phyloP scores from a whole-genome alignment of 2,329 filamentous ascomycete genomes.

The Fusarium goolgardi region DNA sequence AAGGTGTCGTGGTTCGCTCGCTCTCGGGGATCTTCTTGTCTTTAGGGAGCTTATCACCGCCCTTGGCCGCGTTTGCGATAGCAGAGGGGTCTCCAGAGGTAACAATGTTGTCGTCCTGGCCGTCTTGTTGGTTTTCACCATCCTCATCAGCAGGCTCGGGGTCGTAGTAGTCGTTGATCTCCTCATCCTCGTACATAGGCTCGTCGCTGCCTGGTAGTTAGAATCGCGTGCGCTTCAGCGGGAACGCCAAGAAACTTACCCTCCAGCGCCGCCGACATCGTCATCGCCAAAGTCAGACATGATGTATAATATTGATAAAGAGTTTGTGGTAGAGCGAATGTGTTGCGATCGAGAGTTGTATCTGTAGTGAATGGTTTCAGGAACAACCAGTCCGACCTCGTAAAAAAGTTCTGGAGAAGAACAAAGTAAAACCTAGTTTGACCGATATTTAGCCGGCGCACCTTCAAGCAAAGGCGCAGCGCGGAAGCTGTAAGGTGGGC shows the following conservation, averaged over 20 bases:
- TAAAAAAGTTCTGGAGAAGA: conserved; percentile 48
- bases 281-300: conserved; percentile 83
- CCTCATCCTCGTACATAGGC: conserved; percentile 78
- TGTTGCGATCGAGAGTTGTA: conserved; percentile 9
- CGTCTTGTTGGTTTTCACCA: conserved; percentile 63
- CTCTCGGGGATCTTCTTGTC: conserved; percentile 93
- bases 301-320: conserved; percentile 30
- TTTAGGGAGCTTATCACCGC: conserved; percentile 67
- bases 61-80: conserved; percentile 65
- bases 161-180: conserved; percentile 68
- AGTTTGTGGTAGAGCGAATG: conserved; percentile 1
- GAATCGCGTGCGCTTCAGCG: conserved; percentile 24
- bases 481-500: conserved; percentile 12
- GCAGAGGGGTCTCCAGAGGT: conserved; percentile 72
- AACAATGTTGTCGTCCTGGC: conserved; percentile 69
- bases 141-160: conserved; percentile 66
- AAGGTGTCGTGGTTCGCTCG: conserved; percentile 91
- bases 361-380: conserved; percentile 40
- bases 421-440: conserved; percentile 45
- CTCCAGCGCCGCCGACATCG: conserved; percentile 67
- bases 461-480: neutral
- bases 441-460: conserved; percentile 50
- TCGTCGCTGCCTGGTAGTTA: conserved; percentile 66
- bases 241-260: conserved; percentile 57
- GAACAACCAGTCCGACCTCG: conserved; percentile 39